phyloP scores from a whole-genome alignment of 1,284 basidiomycete genomes.

The Malassezia slooffiae region DNA sequence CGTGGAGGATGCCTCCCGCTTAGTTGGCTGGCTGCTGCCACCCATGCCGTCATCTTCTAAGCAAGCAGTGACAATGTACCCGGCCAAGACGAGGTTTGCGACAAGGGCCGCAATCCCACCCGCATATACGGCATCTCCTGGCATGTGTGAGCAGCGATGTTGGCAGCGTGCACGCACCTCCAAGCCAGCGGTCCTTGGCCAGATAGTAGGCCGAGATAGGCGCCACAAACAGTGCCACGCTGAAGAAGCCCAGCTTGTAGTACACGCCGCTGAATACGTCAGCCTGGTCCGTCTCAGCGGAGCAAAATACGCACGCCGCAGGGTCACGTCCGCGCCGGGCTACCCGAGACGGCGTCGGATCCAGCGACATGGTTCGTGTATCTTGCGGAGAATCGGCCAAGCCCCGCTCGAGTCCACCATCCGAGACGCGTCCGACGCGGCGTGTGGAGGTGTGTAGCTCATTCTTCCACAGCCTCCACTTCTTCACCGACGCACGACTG shows the following conservation, averaged over 20 bases:
- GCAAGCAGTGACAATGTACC: constrained; percentile 39
- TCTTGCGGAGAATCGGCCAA: too few relatives aligned
- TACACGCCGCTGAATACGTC: constrained; percentile 37
- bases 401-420: too few relatives aligned
- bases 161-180: constrained; percentile 26
- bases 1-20: constrained; percentile 3
- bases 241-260: constrained; percentile 40
- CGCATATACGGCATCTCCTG: constrained; percentile 41
- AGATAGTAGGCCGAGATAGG: constrained; percentile 36
- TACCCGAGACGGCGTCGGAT: constrained; percentile 12
- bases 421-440: too few relatives aligned
- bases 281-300: too few relatives aligned
- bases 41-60: constrained; percentile 29
- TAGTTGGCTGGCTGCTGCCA: neutral
- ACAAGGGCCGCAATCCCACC: constrained; percentile 42
- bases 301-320: constrained; percentile 5
- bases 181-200: constrained; percentile 30
- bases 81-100: constrained; percentile 38
- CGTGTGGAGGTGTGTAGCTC: too few relatives aligned
- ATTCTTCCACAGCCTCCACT: too few relatives aligned
- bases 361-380: constrained; percentile 7
- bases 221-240: constrained; percentile 32
- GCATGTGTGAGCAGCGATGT: neutral
- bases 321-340: constrained; percentile 11
- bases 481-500: too few relatives aligned